Conservation (phyloP, 1,284 basidiomycete species). For the Tylopilus sp. region DNA sequence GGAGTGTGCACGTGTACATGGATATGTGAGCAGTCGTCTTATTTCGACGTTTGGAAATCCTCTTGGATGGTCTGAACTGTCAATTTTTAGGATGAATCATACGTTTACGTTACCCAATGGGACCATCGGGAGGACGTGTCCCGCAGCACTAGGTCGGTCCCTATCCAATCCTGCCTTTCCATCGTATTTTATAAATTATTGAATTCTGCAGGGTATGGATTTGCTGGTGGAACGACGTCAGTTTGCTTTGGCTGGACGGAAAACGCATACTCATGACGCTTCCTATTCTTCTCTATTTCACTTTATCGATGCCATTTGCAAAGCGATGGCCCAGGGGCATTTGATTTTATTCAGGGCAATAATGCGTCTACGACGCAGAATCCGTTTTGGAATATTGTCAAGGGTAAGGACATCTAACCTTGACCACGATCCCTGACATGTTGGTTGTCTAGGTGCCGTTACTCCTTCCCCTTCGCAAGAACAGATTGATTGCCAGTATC, state of each 20-base stretch:
- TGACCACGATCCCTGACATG: not conserved
- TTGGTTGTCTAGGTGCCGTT: slow-evolving; percentile 43
- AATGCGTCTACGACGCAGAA: slow-evolving; percentile 75
- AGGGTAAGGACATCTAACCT: slow-evolving; percentile 54
- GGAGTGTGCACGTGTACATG: slow-evolving; percentile 74
- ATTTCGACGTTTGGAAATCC: not conserved
- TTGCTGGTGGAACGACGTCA: slow-evolving; percentile 86
- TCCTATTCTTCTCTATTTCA: not conserved
- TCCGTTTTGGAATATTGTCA: slow-evolving; percentile 86
- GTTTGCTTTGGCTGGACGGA: slow-evolving; percentile 27
- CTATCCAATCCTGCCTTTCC: slow-evolving; percentile 1
- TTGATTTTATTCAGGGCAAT: slow-evolving; percentile 85
- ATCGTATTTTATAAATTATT: slow-evolving; percentile 6
- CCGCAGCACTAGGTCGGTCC: slow-evolving; percentile 77
- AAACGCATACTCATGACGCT: slow-evolving; percentile 7
- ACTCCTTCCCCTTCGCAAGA: slow-evolving; percentile 70
- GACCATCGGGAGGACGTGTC: slow-evolving; percentile 77
- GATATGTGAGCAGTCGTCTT: slow-evolving; percentile 64
- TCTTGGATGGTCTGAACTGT: not conserved
- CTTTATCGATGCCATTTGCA: not conserved
- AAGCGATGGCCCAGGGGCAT: slow-evolving; percentile 84
- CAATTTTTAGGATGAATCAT: slow-evolving; percentile 64
- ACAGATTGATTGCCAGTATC: slow-evolving; percentile 79
- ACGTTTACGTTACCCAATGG: slow-evolving; percentile 76
- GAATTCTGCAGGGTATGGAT: slow-evolving; percentile 64